These are phyloP conservation scores for Pouteria glomerata DNA, from an alignment of 148 eudicot species.

Conservation along the genomic window DNA sequence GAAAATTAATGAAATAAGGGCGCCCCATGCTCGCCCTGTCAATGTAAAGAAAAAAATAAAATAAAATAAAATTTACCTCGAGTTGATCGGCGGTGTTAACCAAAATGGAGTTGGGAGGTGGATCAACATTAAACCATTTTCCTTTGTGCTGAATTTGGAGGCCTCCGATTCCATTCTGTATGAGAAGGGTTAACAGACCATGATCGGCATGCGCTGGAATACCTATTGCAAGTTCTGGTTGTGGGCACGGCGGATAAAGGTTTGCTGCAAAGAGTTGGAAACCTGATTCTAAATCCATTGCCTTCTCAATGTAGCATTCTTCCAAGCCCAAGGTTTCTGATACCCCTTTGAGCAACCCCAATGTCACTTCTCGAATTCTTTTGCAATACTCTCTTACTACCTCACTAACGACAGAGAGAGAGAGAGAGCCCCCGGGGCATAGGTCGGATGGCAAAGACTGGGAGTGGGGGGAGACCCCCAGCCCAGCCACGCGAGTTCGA, in stretches of 20 bases:
- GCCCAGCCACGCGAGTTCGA: no score
- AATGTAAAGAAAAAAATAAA: no score
- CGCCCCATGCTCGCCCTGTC: no score
- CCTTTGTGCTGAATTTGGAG: slow-evolving; percentile 32
- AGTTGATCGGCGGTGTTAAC: slow-evolving; percentile 46
- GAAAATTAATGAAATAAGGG: no score
- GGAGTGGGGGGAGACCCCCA: no score
- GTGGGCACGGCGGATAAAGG: slow-evolving; percentile 43
- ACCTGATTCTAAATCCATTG: no score
- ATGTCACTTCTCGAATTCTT: slow-evolving; percentile 14
- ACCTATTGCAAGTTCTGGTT: no score
- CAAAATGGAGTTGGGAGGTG: slow-evolving; percentile 34
- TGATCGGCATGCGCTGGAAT: slow-evolving; percentile 46
- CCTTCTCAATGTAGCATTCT: slow-evolving; percentile 17
- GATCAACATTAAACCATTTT: no score
- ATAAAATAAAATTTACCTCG: slow-evolving; percentile 24
- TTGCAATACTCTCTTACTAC: slow-evolving; percentile 22
- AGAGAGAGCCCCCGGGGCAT: no score
- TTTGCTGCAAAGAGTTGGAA: slow-evolving; percentile 29
- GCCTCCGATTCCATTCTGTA: slow-evolving; percentile 30
- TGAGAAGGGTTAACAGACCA: slow-evolving; percentile 32
- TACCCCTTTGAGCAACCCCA: slow-evolving; percentile 23
- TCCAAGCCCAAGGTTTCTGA: slow-evolving; percentile 34
- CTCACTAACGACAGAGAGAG: slow-evolving; percentile 13
- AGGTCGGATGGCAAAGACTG: no score